A percentile compares a stretch with the other conserved stretches of the same genome.
phyloP scores from a whole-genome alignment of 139 green algal genomes.

The Asterochloris sp. region DNA sequence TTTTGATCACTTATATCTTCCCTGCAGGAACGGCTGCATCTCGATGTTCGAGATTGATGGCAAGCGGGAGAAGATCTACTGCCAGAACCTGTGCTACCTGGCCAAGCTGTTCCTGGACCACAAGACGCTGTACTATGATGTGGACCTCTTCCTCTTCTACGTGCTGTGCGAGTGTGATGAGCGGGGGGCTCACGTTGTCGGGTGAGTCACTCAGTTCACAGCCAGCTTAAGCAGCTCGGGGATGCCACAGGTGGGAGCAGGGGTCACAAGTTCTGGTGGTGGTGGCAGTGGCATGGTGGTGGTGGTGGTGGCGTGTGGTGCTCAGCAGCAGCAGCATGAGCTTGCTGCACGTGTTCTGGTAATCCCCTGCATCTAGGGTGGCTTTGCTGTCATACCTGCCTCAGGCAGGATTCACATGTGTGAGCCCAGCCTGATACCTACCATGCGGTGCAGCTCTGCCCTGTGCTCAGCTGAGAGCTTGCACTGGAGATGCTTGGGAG shows the following conservation, averaged over 20 bases:
- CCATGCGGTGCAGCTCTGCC: no score
- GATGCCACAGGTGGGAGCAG: background rate
- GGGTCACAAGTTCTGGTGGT: background rate
- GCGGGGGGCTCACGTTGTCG: slow-evolving; percentile 37
- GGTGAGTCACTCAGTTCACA: background rate
- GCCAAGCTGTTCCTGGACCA: slow-evolving; percentile 99
- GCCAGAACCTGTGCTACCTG: slow-evolving; percentile 96
- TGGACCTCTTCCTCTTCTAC: slow-evolving; percentile 99
- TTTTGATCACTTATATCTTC: no score
- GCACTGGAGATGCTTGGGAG: no score
- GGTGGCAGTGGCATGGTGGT: no score
- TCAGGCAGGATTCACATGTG: no score
- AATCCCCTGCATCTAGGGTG: no score
- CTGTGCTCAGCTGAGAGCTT: no score
- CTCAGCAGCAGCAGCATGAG: no score
- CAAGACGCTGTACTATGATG: slow-evolving; percentile 99
- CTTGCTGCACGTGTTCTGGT: no score
- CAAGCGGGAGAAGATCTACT: slow-evolving; percentile 63
- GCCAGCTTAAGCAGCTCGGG: background rate
- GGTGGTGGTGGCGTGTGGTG: no score
- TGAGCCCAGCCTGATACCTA: no score
- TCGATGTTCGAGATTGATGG: slow-evolving; percentile 84
- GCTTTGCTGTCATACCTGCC: no score
- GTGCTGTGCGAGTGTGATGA: slow-evolving; percentile 94
- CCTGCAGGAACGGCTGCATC: slow-evolving; percentile 62